Conservation (phyloP, 179 eudicot genomes). For the Actinidia chinensis region DNA sequence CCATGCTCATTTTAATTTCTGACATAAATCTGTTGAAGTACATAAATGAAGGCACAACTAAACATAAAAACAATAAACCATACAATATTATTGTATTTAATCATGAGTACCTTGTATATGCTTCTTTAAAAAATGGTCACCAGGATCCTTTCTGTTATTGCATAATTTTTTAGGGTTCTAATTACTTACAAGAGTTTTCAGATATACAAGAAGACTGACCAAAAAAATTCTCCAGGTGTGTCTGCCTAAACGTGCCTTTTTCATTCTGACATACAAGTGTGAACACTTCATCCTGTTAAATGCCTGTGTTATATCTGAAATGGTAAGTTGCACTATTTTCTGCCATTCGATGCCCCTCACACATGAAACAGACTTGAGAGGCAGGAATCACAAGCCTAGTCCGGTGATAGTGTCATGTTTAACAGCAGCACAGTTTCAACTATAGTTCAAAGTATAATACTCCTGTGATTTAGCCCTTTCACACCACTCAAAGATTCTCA, state of each 20-base stretch:
- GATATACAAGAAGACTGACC: constrained; percentile 20
- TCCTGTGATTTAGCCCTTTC: constrained; percentile 99
- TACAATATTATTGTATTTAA: neutral
- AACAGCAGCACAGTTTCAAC: neutral
- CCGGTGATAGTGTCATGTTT: neutral
- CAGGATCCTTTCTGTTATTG: constrained; percentile 64
- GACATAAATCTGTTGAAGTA: constrained; percentile 75
- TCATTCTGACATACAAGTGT: constrained; percentile 83
- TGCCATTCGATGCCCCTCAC: constrained; percentile 91
- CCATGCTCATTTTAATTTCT: constrained; percentile 98
- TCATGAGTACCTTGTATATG: constrained; percentile 70
- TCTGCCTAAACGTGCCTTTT: constrained; percentile 62
- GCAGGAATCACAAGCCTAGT: constrained; percentile 17
- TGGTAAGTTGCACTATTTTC: constrained; percentile 95
- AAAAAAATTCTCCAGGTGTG: constrained; percentile 12
- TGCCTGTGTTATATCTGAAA: constrained; percentile 86
- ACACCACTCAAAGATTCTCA: constrained; percentile 90
- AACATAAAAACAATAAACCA: neutral
- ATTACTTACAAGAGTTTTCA: constrained; percentile 35
- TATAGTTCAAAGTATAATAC: constrained; percentile 30
- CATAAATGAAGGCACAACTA: constrained; percentile 25
- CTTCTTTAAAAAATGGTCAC: constrained; percentile 61
- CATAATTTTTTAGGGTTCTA: constrained; percentile 92
- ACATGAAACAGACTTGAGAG: constrained; percentile 76
- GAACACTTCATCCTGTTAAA: constrained; percentile 99